These are phyloP conservation scores for Globisporangium carolinianum DNA, from an alignment of 352 stramenopile genomes.

Conservation along the genomic window DNA sequence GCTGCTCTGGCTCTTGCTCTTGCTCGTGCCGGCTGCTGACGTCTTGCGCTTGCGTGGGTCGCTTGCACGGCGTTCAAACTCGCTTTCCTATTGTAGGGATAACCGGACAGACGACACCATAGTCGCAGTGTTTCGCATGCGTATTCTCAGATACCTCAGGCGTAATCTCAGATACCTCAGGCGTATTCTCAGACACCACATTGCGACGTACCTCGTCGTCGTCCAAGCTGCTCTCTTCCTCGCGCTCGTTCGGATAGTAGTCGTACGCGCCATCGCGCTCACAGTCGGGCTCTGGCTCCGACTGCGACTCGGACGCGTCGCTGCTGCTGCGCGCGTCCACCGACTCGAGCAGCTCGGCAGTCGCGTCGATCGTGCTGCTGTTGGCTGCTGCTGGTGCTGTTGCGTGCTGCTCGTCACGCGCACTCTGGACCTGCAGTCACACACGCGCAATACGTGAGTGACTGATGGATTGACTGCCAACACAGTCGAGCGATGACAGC, in stretches of 20 bases:
- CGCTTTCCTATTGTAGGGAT: neutral
- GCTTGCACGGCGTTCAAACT: neutral
- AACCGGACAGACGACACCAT: no score
- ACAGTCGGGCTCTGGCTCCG: conserved; percentile 1
- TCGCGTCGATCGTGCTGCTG: neutral
- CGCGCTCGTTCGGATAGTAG: conserved; percentile 10
- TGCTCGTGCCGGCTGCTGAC: conserved; percentile 8
- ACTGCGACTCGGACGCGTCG: neutral
- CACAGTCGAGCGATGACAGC: no score
- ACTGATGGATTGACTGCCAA: neutral
- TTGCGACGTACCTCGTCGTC: conserved; percentile 10
- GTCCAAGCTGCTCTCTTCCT: conserved; percentile 17
- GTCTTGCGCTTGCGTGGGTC: conserved; percentile 14
- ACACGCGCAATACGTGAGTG: neutral
- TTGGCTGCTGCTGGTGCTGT: neutral
- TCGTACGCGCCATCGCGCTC: conserved; percentile 7
- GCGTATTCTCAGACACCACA: no score
- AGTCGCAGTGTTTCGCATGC: no score
- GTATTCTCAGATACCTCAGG: no score
- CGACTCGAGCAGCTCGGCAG: no score
- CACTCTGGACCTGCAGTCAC: no score
- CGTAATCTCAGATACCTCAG: no score
- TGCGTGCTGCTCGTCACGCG: neutral
- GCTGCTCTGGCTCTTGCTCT: conserved; percentile 8
- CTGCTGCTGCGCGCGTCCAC: neutral